Conservation (phyloP, 352 stramenopile species). For the Pilasporangium apinafurcum region DNA sequence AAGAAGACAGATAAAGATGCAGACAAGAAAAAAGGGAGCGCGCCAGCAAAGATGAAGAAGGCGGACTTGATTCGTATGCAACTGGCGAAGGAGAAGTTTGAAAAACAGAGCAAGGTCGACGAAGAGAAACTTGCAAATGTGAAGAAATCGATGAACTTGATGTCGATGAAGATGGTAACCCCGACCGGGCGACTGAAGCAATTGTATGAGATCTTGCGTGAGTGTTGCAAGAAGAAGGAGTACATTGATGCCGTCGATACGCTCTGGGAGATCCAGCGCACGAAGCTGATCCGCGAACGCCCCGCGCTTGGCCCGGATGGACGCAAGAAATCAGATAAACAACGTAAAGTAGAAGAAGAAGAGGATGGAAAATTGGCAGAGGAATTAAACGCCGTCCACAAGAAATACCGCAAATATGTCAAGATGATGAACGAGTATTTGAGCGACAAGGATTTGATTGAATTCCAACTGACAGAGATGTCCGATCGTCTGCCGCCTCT, state of each 20-base stretch:
- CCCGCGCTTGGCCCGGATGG: constrained; percentile 21
- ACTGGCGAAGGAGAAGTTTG: constrained; percentile 80
- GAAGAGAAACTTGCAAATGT: constrained; percentile 86
- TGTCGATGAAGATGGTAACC: constrained; percentile 85
- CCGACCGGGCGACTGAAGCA: constrained; percentile 75
- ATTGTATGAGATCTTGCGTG: constrained; percentile 80
- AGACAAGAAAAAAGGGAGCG: constrained; percentile 25
- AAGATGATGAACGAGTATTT: constrained; percentile 73
- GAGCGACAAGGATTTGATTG: constrained; percentile 64
- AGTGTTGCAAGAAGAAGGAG: constrained; percentile 83
- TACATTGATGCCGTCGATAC: constrained; percentile 82
- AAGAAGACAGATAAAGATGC: too few species aligned
- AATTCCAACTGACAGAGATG: constrained; percentile 86
- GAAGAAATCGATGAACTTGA: constrained; percentile 74
- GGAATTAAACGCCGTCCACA: constrained; percentile 71
- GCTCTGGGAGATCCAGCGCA: constrained; percentile 83
- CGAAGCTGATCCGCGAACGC: constrained; percentile 48
- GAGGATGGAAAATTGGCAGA: constrained; percentile 59
- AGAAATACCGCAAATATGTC: constrained; percentile 86
- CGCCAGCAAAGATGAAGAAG: constrained; percentile 68
- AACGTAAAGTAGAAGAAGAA: constrained; percentile 64
- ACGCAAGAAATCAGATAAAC: constrained; percentile 68
- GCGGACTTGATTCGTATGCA: constrained; percentile 84
- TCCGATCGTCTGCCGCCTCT: constrained; percentile 76
- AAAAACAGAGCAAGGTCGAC: constrained; percentile 85